Evolutionary conservation across 75 land plant species (phyloP), one percentile per base, ranked within the genome.

Genomic region (Isoetes taiwanensis): DNA sequence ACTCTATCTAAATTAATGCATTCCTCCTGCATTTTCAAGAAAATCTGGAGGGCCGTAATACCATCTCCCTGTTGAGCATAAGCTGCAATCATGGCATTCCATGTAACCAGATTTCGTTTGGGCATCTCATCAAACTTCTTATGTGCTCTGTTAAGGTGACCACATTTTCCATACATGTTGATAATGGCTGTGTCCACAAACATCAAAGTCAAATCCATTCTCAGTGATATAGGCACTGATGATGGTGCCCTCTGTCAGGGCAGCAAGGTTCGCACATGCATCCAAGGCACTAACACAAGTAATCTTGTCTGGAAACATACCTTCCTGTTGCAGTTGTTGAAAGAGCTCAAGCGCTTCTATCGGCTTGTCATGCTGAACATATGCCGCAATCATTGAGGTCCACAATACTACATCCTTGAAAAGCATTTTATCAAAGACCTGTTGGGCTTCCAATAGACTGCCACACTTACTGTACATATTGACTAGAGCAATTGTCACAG

Each of bases 151-250:
- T 70, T 69, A 67, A 80, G 74, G 50, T 61, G 67, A n/a, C 80
- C 84, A 70, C 84, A 80, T 61, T 73, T 80, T 3, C 69, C 84
- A 76, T 76, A 80, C 21, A 80, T 33, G 11, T 64, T 70, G 37
- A 80, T 55, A 24, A 80, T 0, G 0, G 84, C 39, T 76, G 55
- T 63, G 64, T 25, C 65, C 40, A 1, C 38, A 25, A 35, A 57
- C 26, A 58, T 76, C 76, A 52, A 61, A 61, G 28, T 70, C 41
- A 28, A 76, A 57, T 28, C 53, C 29, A 32, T 19, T 37, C 19
- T 73, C 69, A 20, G 40, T 19, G 3, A 64, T 35, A 34, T 37
- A 62, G 10, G 16, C 24, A 41, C 76, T 79, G 20, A 80, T 72
- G 28, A 68, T 64, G 63, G 61, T 73, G 23, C 84, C 84, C 8